Percentiles rank a stretch among this genome's conserved stretches.
These are phyloP conservation scores for Pezizomycotina sp. DNA, from an alignment of 2,329 filamentous ascomycete genomes.

Conservation along the genomic window DNA sequence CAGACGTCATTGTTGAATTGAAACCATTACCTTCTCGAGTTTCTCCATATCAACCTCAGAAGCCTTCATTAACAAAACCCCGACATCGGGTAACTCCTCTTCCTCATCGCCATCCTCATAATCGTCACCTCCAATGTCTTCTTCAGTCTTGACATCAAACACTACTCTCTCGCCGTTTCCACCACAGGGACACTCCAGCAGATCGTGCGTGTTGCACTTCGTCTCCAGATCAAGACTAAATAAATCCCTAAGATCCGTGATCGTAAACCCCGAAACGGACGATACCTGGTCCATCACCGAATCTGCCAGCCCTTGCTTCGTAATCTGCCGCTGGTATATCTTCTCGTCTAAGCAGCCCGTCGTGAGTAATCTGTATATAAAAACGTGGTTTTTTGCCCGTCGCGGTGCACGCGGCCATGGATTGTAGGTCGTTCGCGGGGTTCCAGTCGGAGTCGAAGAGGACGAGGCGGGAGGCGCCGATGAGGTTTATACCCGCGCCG, in stretches of 20 bases:
- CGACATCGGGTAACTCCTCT: constrained; percentile 26
- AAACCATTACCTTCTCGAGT: constrained; percentile 26
- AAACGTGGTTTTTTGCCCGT: constrained; percentile 52
- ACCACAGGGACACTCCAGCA: constrained; percentile 46
- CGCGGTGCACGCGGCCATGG: constrained; percentile 60
- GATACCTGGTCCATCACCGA: constrained; percentile 53
- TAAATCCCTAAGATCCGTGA: constrained; percentile 48
- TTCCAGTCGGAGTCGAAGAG: constrained; percentile 66
- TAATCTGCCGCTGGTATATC: constrained; percentile 57
- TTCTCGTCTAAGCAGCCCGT: constrained; percentile 57
- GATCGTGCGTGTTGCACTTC: constrained; percentile 50
- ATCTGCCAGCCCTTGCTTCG: constrained; percentile 53
- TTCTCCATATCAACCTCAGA: constrained; percentile 26
- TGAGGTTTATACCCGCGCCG: constrained; percentile 52
- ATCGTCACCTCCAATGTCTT: constrained; percentile 26
- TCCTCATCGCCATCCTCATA: constrained; percentile 26
- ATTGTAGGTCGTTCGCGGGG: constrained; percentile 54
- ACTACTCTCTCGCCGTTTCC: constrained; percentile 35
- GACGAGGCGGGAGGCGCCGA: constrained; percentile 51
- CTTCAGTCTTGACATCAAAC: constrained; percentile 28
- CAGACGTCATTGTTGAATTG: neutral
- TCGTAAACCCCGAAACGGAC: constrained; percentile 44
- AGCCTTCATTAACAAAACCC: constrained; percentile 22
- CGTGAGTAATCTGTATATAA: constrained; percentile 52
- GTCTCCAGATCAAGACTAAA: constrained; percentile 47